Percentiles rank a stretch among this genome's conserved stretches.
Conservation (phyloP, 2,329 filamentous ascomycete genomes). For the Helicocarpus griseus region DNA sequence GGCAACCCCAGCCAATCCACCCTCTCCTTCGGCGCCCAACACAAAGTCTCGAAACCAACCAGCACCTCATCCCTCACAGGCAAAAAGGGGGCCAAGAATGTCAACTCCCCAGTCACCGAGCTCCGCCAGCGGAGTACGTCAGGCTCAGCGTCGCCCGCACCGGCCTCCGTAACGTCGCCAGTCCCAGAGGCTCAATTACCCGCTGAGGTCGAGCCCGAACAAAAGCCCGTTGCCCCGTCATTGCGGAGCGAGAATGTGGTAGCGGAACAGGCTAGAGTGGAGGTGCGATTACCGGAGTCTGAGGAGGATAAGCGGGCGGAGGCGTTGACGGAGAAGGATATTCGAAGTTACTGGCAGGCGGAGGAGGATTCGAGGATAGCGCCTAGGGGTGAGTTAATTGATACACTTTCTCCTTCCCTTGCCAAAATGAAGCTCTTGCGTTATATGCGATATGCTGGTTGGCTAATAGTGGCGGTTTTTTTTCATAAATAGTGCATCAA, state of each 20-base stretch:
- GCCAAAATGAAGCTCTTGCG: no score
- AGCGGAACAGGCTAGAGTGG: constrained; percentile 42
- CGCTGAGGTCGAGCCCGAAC: constrained; percentile 8
- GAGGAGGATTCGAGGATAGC: constrained; percentile 62
- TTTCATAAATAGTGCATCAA: constrained; percentile 57
- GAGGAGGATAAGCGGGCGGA: constrained; percentile 42
- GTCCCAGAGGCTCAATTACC: background rate
- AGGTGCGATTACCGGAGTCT: constrained; percentile 22
- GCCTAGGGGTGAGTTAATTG: constrained; percentile 39
- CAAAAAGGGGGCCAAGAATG: constrained; percentile 15
- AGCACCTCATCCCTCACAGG: constrained; percentile 19
- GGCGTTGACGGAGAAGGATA: constrained; percentile 56
- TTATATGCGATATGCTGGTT: no score
- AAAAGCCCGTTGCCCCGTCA: constrained; percentile 13
- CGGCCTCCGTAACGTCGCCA: background rate
- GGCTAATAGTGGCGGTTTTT: background rate
- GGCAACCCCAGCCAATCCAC: constrained; percentile 42
- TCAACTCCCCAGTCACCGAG: background rate
- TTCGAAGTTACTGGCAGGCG: constrained; percentile 66
- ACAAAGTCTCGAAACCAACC: constrained; percentile 49
- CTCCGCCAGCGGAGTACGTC: background rate
- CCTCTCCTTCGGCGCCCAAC: constrained; percentile 52
- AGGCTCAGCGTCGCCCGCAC: constrained; percentile 1
- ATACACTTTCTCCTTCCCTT: background rate
- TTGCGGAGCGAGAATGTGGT: constrained; percentile 28